These are phyloP conservation scores for Fomitopsis pulvina DNA, from an alignment of 768 basidiomycete species.

Conservation along the genomic window DNA sequence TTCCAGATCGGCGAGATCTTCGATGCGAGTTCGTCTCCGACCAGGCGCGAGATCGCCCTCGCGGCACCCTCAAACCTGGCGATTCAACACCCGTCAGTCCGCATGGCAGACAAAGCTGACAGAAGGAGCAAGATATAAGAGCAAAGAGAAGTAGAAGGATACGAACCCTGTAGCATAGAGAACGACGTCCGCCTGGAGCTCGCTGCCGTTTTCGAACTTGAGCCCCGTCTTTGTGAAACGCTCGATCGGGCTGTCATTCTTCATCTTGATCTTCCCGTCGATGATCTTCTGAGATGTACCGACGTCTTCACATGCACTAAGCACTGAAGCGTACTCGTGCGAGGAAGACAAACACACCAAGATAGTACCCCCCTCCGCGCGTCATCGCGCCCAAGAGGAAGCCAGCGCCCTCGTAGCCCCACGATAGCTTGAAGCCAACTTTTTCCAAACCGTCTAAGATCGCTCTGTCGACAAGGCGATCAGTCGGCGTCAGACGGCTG, in stretches of 20 bases:
- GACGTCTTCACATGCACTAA: constrained; percentile 31
- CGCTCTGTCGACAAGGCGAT: constrained; percentile 18
- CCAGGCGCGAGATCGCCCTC: constrained; percentile 34
- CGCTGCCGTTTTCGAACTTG: constrained; percentile 34
- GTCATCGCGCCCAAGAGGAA: constrained; percentile 41
- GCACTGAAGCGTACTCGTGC: not conserved
- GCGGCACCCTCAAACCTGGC: constrained; percentile 42
- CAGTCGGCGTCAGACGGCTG: not conserved
- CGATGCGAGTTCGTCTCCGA: constrained; percentile 38
- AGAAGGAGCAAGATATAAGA: too few relatives aligned
- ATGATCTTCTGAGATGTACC: constrained; percentile 56
- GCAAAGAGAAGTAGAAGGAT: too few relatives aligned
- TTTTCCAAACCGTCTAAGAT: constrained; percentile 49
- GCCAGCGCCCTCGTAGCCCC: constrained; percentile 47
- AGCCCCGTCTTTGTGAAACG: constrained; percentile 33
- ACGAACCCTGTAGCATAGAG: constrained; percentile 43
- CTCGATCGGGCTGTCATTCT: constrained; percentile 39
- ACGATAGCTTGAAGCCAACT: constrained; percentile 49
- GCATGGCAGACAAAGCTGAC: too few relatives aligned
- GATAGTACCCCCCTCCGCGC: constrained; percentile 59
- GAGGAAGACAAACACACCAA: constrained; percentile 33
- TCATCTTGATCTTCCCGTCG: constrained; percentile 66
- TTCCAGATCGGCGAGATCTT: constrained; percentile 55
- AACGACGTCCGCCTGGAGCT: constrained; percentile 42
- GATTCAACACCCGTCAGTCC: not conserved